These are phyloP conservation scores for Yamadazyma akitaensis DNA, from an alignment of 805 yeast genomes.

Conservation along the genomic window DNA sequence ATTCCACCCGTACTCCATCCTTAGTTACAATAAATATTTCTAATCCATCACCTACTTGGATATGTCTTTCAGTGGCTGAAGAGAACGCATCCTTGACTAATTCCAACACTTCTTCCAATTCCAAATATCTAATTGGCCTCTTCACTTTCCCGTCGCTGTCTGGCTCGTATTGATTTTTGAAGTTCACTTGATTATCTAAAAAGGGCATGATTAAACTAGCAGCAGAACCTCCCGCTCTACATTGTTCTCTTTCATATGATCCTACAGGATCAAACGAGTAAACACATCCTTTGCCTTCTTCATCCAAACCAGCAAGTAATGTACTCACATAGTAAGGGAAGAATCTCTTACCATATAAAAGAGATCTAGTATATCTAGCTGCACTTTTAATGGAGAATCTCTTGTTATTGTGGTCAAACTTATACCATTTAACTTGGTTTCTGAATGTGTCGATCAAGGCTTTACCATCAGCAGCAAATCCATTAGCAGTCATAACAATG, in stretches of 20 bases:
- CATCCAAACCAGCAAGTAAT: constrained; percentile 89
- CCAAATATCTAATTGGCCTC: constrained; percentile 59
- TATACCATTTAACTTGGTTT: constrained; percentile 82
- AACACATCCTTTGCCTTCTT: constrained; percentile 88
- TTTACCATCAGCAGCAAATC: constrained; percentile 92
- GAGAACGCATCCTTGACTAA: constrained; percentile 91
- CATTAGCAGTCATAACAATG: constrained; percentile 86
- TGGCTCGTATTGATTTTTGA: constrained; percentile 89
- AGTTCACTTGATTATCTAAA: constrained; percentile 94
- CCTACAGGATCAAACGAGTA: constrained; percentile 98
- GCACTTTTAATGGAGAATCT: constrained; percentile 65
- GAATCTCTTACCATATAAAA: constrained; percentile 87
- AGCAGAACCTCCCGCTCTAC: constrained; percentile 98
- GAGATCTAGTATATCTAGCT: constrained; percentile 87
- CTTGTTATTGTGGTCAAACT: constrained; percentile 76
- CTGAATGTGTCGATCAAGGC: constrained; percentile 76
- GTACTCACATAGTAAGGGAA: constrained; percentile 98
- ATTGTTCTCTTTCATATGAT: constrained; percentile 94
- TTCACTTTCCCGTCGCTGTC: constrained; percentile 64
- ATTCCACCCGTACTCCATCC: constrained; percentile 84
- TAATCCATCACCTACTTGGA: constrained; percentile 95
- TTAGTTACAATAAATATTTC: constrained; percentile 89
- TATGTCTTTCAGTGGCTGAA: constrained; percentile 97
- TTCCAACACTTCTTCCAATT: constrained; percentile 79
- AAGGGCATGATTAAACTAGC: constrained; percentile 96